Evolutionary conservation across 2,329 filamentous ascomycete species (phyloP).

Genomic region (Paecilomyces formosus): DNA sequence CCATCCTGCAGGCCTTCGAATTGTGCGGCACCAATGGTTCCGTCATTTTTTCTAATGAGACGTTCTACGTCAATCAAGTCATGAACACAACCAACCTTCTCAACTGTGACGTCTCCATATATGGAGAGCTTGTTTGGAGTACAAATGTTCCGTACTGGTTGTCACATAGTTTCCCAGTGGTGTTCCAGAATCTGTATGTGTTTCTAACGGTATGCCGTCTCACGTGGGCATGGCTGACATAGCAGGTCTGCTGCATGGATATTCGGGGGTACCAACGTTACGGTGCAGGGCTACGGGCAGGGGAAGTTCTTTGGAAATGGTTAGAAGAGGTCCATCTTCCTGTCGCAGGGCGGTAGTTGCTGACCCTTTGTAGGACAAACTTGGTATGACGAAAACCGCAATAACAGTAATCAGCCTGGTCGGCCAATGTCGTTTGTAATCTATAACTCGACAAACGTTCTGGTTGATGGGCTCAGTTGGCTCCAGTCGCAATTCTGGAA

Average conservation of each 20-base stretch:
- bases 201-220: neutral
- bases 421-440: constrained; percentile 49
- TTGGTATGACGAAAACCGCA: constrained; percentile 49
- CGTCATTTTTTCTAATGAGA: constrained; percentile 18
- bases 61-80: constrained; percentile 12
- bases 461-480: constrained; percentile 43
- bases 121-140: constrained; percentile 30
- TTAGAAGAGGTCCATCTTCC: neutral
- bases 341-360: neutral
- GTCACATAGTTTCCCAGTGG: constrained; percentile 42
- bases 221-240: neutral
- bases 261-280: constrained; percentile 47
- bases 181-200: constrained; percentile 45
- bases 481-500: constrained; percentile 46
- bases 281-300: constrained; percentile 42
- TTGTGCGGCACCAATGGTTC: constrained; percentile 19
- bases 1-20: constrained; percentile 20
- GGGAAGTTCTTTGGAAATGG: constrained; percentile 52
- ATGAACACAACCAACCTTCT: constrained; percentile 17
- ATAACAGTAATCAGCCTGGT: constrained; percentile 39
- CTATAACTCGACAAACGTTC: constrained; percentile 40
- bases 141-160: constrained; percentile 47
- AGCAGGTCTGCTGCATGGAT: constrained; percentile 42
- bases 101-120: constrained; percentile 20
- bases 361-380: constrained; percentile 38